Base-by-base conservation (phyloP, 768 basidiomycete species). In the Polyporus arcularius region DNA sequence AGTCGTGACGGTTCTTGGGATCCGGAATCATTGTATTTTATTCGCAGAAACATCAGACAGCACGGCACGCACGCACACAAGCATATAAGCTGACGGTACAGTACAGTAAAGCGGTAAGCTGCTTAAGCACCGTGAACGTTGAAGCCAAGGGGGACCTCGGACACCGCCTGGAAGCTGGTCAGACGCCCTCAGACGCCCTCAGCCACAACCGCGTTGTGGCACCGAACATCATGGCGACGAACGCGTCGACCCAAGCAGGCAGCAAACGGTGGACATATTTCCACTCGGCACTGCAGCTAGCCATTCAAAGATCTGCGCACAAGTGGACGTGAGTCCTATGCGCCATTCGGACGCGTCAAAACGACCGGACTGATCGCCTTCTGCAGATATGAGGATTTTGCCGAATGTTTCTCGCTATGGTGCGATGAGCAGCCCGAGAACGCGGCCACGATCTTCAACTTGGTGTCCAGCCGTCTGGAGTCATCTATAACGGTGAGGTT, bases 381-480 rank as follows among this genome's bases (percentile, higher is more conserved):
- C 26, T 1, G 28, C 60, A 82, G 81, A 43, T 81, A 78, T 58
- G 81, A 82, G 61, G 80, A 81, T 65, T 81, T 81, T 58, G 62
- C 70, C 2, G 77, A 71, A 49, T 77, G 77, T 49, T 78, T 78
- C 62, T 71, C 76, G 12, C 65, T 74, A 26, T 76, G 73, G 71
- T 75, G 74, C 55, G 71, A 76, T 47, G 75, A 76, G 64, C 67
- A 75, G 54, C 72, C 74, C 26, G 71, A 72, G 48, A 70, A 70
- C 38, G 74, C 75, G 28, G 67, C 71, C 16, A 67, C 69, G 8
- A 69, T 74, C 40, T 73, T 70, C 68, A 86, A 85, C 57, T 84
- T 83, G 16, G 84, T 92, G 16, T 85, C 89, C 5, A 79, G 84
- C 62, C 88, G 89, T 55, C 87, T 91, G 67, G 89, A 92, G 65